A percentile compares a stretch with the other conserved stretches of the same genome.
Conservation (phyloP, 1,284 basidiomycete genomes). For the Sporisorium iseilematis-ciliati region DNA sequence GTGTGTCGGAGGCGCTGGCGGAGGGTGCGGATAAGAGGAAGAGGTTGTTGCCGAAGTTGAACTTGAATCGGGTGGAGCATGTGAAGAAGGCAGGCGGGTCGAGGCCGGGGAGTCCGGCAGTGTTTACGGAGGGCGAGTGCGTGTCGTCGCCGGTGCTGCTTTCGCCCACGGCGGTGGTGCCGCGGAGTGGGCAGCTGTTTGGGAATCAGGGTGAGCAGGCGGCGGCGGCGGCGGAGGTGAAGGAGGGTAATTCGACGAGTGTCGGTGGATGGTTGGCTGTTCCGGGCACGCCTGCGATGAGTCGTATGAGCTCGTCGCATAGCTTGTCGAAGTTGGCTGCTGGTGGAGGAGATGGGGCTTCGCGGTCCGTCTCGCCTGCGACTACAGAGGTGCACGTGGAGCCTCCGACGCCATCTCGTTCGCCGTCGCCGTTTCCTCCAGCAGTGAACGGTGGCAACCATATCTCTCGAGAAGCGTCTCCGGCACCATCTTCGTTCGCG, state of each 20-base stretch:
- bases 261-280: constrained; percentile 26
- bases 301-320: constrained; percentile 38
- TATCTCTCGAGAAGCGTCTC: constrained; percentile 13
- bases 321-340: constrained; percentile 31
- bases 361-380: constrained; percentile 28
- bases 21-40: constrained; percentile 26
- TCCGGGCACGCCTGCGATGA: constrained; percentile 26
- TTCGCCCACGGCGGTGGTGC: constrained; percentile 25
- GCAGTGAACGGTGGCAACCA: not conserved
- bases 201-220: constrained; percentile 1
- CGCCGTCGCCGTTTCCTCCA: constrained; percentile 28
- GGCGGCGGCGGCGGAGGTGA: not conserved
- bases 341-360: constrained; percentile 6
- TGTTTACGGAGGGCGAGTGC: constrained; percentile 26
- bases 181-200: constrained; percentile 5
- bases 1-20: constrained; percentile 4
- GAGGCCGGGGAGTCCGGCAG: constrained; percentile 34
- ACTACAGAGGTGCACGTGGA: constrained; percentile 31
- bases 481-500: constrained; percentile 5
- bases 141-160: constrained; percentile 39
- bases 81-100: constrained; percentile 31
- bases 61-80: constrained; percentile 31
- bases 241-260: constrained; percentile 17
- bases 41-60: constrained; percentile 34
- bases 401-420: constrained; percentile 38